Conservation (phyloP, 1,139 yeast species). For the Yamadazyma spencermartinsiae region DNA sequence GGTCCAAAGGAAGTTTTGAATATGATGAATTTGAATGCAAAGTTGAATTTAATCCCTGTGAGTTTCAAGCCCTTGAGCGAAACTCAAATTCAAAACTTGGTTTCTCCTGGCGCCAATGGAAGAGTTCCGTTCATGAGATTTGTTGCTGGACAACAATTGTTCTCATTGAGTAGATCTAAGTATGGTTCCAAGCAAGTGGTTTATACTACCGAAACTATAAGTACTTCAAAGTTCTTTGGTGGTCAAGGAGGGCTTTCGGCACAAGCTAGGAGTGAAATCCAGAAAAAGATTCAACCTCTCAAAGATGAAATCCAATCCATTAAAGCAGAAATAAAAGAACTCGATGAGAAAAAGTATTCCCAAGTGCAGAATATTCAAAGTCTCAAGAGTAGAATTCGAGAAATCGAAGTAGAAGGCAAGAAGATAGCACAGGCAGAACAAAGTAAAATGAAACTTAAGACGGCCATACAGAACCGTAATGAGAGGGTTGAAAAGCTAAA, state of each 20-base stretch:
- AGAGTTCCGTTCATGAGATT: constrained; percentile 52
- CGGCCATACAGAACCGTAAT: constrained; percentile 9
- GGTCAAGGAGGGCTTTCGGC: constrained; percentile 43
- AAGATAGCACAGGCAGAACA: constrained; percentile 13
- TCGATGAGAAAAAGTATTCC: constrained; percentile 6
- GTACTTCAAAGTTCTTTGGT: constrained; percentile 38
- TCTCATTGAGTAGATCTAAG: constrained; percentile 51
- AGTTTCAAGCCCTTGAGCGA: constrained; percentile 43
- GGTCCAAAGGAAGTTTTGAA: constrained; percentile 78
- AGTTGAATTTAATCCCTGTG: constrained; percentile 66
- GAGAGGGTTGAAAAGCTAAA: constrained; percentile 9
- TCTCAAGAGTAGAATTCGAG: constrained; percentile 10
- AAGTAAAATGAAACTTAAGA: constrained; percentile 3
- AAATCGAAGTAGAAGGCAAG: constrained; percentile 19
- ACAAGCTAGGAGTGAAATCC: constrained; percentile 27
- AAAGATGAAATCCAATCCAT: constrained; percentile 11
- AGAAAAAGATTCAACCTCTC: constrained; percentile 18
- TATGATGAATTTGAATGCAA: constrained; percentile 66
- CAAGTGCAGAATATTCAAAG: background rate
- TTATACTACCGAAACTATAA: constrained; percentile 38
- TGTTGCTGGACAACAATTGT: constrained; percentile 58
- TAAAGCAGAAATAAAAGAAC: constrained; percentile 18
- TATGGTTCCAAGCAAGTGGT: constrained; percentile 58
- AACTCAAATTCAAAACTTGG: constrained; percentile 39
- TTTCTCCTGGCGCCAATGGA: constrained; percentile 36